These are phyloP conservation scores for Adansonia gregorii DNA, from an alignment of 441 rosid species.

Conservation along the genomic window DNA sequence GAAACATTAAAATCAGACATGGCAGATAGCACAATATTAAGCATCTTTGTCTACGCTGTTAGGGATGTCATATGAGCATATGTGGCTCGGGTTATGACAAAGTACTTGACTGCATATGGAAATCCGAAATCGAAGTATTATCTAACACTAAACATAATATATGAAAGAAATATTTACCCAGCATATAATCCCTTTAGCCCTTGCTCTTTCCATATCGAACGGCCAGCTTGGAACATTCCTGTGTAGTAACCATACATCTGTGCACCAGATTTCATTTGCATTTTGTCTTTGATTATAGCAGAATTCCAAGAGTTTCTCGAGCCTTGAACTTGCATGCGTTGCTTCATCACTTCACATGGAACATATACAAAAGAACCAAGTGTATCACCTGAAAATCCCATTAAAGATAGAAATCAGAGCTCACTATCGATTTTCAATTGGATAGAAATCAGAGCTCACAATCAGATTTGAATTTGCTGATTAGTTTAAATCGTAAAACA, in stretches of 20 bases:
- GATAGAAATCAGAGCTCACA: constrained; percentile 27
- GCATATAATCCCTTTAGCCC: constrained; percentile 85
- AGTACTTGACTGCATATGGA: background rate
- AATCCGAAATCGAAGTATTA: background rate
- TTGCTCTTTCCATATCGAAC: constrained; percentile 84
- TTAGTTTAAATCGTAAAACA: background rate
- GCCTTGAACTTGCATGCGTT: constrained; percentile 97
- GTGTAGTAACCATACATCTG: constrained; percentile 76
- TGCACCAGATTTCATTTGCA: constrained; percentile 48
- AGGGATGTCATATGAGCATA: background rate
- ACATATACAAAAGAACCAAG: constrained; percentile 90
- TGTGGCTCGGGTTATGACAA: background rate
- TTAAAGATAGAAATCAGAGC: constrained; percentile 34
- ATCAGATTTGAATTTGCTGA: background rate
- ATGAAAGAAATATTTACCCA: constrained; percentile 52
- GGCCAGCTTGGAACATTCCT: constrained; percentile 87
- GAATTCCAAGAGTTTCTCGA: constrained; percentile 75
- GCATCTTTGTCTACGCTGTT: background rate
- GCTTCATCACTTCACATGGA: constrained; percentile 97
- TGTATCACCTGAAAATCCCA: constrained; percentile 76
- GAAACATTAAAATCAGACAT: background rate
- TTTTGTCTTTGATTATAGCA: constrained; percentile 44
- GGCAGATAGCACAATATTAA: background rate
- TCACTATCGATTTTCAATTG: background rate
- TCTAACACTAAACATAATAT: constrained; percentile 19